phyloP scores from a whole-genome alignment of 2,329 filamentous ascomycete genomes.

The Pyrenochaeta sp. region DNA sequence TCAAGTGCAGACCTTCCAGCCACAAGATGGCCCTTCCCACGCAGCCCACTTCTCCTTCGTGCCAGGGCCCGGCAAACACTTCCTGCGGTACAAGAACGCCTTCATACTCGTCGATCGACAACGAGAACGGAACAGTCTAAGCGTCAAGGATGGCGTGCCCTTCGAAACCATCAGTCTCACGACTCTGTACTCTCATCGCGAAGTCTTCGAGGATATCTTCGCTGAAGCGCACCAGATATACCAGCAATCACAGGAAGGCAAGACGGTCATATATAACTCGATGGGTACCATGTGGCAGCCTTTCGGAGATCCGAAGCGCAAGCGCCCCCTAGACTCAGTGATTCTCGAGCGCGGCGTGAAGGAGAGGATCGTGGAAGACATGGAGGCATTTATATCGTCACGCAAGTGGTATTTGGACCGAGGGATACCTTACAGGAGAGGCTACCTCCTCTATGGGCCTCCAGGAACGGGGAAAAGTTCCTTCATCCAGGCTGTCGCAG shows the following conservation, averaged over 20 bases:
- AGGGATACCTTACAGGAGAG: constrained; percentile 91
- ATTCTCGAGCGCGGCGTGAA: constrained; percentile 85
- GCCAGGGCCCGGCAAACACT: constrained; percentile 87
- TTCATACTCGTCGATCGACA: constrained; percentile 89
- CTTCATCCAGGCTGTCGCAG: constrained; percentile 94
- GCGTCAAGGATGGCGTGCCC: constrained; percentile 82
- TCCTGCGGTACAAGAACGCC: constrained; percentile 84
- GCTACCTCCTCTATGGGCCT: constrained; percentile 88
- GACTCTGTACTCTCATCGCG: constrained; percentile 85
- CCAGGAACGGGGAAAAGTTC: constrained; percentile 94
- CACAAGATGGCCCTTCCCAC: constrained; percentile 71
- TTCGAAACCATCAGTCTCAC: constrained; percentile 95
- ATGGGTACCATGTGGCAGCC: constrained; percentile 84
- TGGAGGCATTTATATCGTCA: constrained; percentile 80
- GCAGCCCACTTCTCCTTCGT: constrained; percentile 87
- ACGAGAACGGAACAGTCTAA: constrained; percentile 79
- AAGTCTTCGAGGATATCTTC: constrained; percentile 91
- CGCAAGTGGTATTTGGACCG: constrained; percentile 91
- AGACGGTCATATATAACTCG: constrained; percentile 89
- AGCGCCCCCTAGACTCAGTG: constrained; percentile 87
- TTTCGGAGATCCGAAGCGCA: constrained; percentile 84
- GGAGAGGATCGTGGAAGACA: constrained; percentile 80
- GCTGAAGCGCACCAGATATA: constrained; percentile 84
- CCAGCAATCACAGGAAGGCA: constrained; percentile 82
- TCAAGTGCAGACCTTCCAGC: constrained; percentile 70